Evolutionary conservation across 441 rosid species (phyloP).

Genomic region (Populus tomentosa): DNA sequence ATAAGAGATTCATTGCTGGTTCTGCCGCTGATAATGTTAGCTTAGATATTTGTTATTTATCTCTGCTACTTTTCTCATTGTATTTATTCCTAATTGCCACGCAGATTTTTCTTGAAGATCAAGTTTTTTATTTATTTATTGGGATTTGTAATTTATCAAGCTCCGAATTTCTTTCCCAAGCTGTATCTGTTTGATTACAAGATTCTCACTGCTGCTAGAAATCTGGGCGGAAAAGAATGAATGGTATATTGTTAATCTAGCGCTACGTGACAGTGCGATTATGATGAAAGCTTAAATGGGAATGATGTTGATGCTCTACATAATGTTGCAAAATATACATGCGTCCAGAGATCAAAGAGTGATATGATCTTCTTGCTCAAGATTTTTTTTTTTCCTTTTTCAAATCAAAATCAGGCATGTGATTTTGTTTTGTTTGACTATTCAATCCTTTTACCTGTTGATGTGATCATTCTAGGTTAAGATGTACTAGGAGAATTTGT

Average conservation of each 20-base stretch:
- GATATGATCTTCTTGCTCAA: neutral
- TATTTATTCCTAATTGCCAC: neutral
- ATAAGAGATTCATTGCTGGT: neutral
- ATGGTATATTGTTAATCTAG: neutral
- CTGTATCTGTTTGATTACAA: neutral
- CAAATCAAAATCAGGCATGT: neutral
- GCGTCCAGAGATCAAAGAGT: neutral
- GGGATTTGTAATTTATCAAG: neutral
- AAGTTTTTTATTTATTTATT: no score
- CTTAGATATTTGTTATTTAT: neutral
- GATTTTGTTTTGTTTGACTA: neutral
- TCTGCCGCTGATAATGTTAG: neutral
- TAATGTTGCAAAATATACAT: neutral
- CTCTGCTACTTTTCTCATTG: neutral
- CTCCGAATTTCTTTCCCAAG: neutral
- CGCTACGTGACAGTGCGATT: neutral
- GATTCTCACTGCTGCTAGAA: neutral
- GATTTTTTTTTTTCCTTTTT: neutral
- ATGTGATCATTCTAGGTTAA: neutral
- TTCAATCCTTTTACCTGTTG: neutral
- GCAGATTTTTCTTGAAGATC: neutral
- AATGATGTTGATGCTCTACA: neutral
- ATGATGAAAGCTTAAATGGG: neutral
- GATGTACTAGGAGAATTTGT: neutral
- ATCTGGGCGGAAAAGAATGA: neutral